Conservation (phyloP, 257 asterid species). For the Solanum ahanhuiri region DNA sequence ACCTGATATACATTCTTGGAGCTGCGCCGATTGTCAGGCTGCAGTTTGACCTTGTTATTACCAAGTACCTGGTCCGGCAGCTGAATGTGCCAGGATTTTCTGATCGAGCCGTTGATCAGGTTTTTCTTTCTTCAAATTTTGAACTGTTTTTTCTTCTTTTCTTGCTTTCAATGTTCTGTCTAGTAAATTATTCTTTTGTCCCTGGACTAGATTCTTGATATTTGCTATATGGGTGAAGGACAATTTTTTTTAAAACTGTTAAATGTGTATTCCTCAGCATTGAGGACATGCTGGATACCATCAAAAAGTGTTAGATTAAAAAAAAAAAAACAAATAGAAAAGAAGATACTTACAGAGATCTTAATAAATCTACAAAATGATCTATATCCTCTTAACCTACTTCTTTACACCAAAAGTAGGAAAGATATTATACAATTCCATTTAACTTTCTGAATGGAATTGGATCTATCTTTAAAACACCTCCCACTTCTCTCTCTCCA, state of each 20-base stretch:
- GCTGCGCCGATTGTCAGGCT: neutral
- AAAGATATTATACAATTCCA: too few relatives aligned
- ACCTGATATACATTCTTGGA: neutral
- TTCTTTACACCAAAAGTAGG: too few relatives aligned
- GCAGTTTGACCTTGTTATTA: neutral
- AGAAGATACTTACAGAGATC: too few relatives aligned
- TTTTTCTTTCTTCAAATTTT: neutral
- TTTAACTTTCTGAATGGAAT: too few relatives aligned
- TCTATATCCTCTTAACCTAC: too few relatives aligned
- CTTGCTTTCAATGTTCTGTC: neutral
- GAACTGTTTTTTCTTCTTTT: neutral
- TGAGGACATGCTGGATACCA: too few relatives aligned
- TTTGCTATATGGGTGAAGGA: neutral
- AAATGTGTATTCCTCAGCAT: too few relatives aligned
- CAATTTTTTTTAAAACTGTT: neutral
- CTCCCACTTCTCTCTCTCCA: too few relatives aligned
- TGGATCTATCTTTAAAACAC: too few relatives aligned
- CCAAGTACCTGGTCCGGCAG: neutral
- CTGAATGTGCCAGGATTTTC: neutral
- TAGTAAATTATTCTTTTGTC: neutral
- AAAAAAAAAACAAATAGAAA: too few relatives aligned
- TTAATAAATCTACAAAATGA: too few relatives aligned
- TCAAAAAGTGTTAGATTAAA: too few relatives aligned
- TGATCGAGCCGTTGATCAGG: constrained; percentile 16
- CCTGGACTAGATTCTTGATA: neutral